Base-by-base conservation (phyloP, 352 stramenopile genomes). In the Pilasporangium apinafurcum region DNA sequence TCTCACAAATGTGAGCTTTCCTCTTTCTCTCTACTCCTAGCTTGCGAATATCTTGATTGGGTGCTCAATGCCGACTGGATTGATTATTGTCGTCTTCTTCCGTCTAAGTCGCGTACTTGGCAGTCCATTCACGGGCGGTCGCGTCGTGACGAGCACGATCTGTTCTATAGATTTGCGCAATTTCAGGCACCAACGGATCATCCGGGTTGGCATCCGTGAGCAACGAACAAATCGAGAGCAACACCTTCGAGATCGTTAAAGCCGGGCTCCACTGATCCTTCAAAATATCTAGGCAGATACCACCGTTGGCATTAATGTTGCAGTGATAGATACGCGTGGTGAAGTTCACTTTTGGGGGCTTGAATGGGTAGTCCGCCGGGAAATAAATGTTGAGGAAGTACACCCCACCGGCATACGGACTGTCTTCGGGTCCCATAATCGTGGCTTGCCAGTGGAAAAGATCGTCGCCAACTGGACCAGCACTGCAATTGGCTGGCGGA, bases 361-460 rank as follows among this genome's bases (percentile, higher is more conserved):
- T 99, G 77, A 99, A 99, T 34, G 97, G 97, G 81, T 99, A 99
- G 67, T 99, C 96, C 29, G 95, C 95, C 40, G 96, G 95, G 69
- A 99, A 98, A 73, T 98, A 96, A 64, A 99, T 98, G 73, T 98
- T 98, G 29, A 99, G 70, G 63, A 98, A 98, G 81, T 98, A 99
- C 39, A 99, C 95, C 40, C 95, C 96, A 37, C 95, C 95, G 33
- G 93, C 84, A 71, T 98, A 99, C 27, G 96, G 96, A 63, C 88
- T 98, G 65, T 99, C 96, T 60, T 98, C 95, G 21, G 96, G 95
- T 48, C 96, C 96, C 95, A 98, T 98, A 59, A 99, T 98, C 53
- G 95, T 87, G 46, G 91, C 93, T 45, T 96, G 92, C 95, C 95
- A 98, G 64, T 96, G 95, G 68, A 99, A 99, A 56, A 99, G 86